Conservation (phyloP, 2,329 filamentous ascomycete species). For the Aotearoamyces nothofagi region DNA sequence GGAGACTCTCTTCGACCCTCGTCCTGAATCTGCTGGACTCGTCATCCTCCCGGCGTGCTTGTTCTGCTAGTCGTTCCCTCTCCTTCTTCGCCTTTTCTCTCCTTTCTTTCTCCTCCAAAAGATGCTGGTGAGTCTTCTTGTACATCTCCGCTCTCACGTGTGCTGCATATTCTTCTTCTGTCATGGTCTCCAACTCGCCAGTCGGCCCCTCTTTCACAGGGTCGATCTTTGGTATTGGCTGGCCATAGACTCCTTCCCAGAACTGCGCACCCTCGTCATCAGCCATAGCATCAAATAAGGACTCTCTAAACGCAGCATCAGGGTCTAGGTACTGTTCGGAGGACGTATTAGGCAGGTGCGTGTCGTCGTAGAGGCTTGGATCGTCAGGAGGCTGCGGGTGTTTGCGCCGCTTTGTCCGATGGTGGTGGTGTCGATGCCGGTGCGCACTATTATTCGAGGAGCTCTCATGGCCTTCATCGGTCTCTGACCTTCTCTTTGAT, state of each 20-base stretch:
- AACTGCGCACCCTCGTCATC: slow-evolving; percentile 93
- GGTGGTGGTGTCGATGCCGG: slow-evolving; percentile 11
- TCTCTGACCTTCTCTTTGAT: slow-evolving; percentile 9
- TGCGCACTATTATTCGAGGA: not conserved
- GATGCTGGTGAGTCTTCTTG: slow-evolving; percentile 79
- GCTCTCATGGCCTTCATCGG: not conserved
- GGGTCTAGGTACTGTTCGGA: slow-evolving; percentile 36
- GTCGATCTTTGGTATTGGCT: slow-evolving; percentile 74
- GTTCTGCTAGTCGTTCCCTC: slow-evolving; percentile 24
- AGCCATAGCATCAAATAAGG: slow-evolving; percentile 89
- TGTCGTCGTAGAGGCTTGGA: slow-evolving; percentile 23
- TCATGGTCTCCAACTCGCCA: slow-evolving; percentile 66
- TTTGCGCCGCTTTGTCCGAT: slow-evolving; percentile 14
- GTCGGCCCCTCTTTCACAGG: slow-evolving; percentile 25
- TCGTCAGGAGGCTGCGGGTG: slow-evolving; percentile 17
- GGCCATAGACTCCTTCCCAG: slow-evolving; percentile 94
- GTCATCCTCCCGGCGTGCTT: slow-evolving; percentile 22
- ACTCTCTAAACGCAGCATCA: slow-evolving; percentile 74
- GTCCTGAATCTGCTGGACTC: slow-evolving; percentile 32
- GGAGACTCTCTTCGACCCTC: slow-evolving; percentile 33
- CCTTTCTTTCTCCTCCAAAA: slow-evolving; percentile 59
- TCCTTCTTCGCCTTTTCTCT: slow-evolving; percentile 38
- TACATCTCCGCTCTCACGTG: slow-evolving; percentile 86
- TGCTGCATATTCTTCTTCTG: slow-evolving; percentile 78
- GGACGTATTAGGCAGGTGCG: slow-evolving; percentile 21